These are phyloP conservation scores for Ophiognomonia clavigignenti-juglandacearum DNA, from an alignment of 2,329 filamentous ascomycete genomes.

Conservation along the genomic window DNA sequence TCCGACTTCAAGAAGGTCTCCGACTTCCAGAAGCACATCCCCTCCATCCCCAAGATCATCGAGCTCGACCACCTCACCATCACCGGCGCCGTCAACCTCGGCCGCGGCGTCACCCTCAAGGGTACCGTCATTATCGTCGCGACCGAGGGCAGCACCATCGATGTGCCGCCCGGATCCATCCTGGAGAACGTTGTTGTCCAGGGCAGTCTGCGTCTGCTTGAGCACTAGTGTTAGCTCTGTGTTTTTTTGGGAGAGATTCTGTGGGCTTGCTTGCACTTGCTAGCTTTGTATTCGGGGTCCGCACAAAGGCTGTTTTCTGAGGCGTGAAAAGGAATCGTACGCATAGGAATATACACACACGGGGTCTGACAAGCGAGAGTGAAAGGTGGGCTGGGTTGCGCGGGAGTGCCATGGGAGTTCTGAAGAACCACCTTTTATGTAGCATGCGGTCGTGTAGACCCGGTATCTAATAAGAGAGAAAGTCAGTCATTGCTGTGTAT, in stretches of 20 bases:
- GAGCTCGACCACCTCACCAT: conserved; percentile 95
- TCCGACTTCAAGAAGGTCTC: conserved; percentile 99
- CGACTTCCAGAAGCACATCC: conserved; percentile 85
- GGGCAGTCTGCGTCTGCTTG: conserved; percentile 76
- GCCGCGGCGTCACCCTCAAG: conserved; percentile 92
- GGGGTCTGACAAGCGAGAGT: too few relatives aligned
- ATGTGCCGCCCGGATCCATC: conserved; percentile 93
- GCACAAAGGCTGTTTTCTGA: too few relatives aligned
- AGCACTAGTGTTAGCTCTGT: conserved; percentile 45
- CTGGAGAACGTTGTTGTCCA: conserved; percentile 99
- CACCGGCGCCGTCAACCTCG: conserved; percentile 94
- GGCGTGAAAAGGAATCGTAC: too few relatives aligned
- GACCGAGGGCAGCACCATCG: conserved; percentile 95
- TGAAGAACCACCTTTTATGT: too few relatives aligned
- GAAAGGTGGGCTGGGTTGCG: too few relatives aligned
- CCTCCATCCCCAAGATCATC: conserved; percentile 84
- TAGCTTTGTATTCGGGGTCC: not conserved
- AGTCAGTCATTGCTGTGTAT: too few relatives aligned
- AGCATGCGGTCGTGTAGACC: too few relatives aligned
- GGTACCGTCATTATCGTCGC: conserved; percentile 98
- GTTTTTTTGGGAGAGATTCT: not conserved
- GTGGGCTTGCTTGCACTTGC: conserved; percentile 5
- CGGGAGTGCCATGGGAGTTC: too few relatives aligned
- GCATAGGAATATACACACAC: too few relatives aligned
- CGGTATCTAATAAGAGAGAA: too few relatives aligned